phyloP scores from a whole-genome alignment of 75 land plant species.

The Pinus taeda region DNA sequence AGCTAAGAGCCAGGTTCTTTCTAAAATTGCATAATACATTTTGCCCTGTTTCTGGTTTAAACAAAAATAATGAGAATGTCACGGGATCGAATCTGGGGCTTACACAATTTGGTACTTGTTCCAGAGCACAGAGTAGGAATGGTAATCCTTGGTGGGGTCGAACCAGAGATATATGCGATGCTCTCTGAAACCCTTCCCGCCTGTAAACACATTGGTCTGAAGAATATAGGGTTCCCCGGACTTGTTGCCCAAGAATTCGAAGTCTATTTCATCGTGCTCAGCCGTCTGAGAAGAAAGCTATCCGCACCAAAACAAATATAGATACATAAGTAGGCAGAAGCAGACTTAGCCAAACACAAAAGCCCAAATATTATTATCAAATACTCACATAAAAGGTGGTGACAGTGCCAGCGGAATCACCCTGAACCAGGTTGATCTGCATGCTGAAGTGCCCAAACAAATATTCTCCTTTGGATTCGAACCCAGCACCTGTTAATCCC shows the following conservation, averaged over 20 bases:
- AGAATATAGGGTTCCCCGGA: constrained; percentile 16
- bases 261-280: constrained; percentile 22
- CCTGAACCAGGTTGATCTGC: constrained; percentile 20
- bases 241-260: constrained; percentile 24
- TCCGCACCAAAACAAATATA: constrained; percentile 1
- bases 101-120: constrained; percentile 26
- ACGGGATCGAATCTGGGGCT: not conserved
- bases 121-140: constrained; percentile 22
- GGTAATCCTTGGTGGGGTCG: constrained; percentile 18
- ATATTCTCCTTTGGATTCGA: constrained; percentile 14
- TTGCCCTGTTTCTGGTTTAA: not conserved
- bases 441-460: constrained; percentile 18
- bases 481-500: constrained; percentile 12
- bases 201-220: constrained; percentile 22
- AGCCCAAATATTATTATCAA: not conserved
- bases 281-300: constrained; percentile 8
- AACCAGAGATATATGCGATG: constrained; percentile 25
- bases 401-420: constrained; percentile 25
- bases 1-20: not conserved
- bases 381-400: constrained; percentile 21
- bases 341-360: not conserved
- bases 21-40: not conserved
- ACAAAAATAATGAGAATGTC: not conserved
- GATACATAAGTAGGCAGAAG: not conserved
- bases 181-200: constrained; percentile 17